These are phyloP conservation scores for Trametopsis cervina DNA, from an alignment of 768 basidiomycete species.

Conservation along the genomic window DNA sequence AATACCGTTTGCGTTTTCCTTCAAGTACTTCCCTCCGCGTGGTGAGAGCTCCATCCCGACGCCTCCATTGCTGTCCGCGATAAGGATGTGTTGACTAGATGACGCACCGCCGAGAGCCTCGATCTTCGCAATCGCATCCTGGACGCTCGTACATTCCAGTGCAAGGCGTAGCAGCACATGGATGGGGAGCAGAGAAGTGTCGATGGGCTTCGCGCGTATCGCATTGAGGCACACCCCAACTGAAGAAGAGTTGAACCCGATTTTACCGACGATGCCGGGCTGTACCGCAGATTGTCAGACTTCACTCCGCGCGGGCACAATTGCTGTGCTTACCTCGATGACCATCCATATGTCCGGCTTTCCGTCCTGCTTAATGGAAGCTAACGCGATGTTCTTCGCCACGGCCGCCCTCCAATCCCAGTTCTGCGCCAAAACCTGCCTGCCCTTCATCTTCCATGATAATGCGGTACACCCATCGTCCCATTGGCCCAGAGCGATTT, in stretches of 20 bases:
- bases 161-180: conserved; percentile 27
- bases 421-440: conserved; percentile 28
- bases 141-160: conserved; percentile 24
- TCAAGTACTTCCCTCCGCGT: conserved; percentile 20
- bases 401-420: conserved; percentile 31
- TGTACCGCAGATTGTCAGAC: conserved; percentile 9
- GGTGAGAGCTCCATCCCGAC: conserved; percentile 28
- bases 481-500: conserved; percentile 31
- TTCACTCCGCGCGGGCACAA: neutral
- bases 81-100: conserved; percentile 30
- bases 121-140: conserved; percentile 21
- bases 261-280: conserved; percentile 33
- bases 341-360: conserved; percentile 31
- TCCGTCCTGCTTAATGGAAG: conserved; percentile 21
- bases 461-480: conserved; percentile 31
- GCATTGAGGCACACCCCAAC: conserved; percentile 32
- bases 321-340: conserved; percentile 23
- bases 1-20: conserved; percentile 21
- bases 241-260: conserved; percentile 30
- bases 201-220: conserved; percentile 27
- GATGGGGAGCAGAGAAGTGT: conserved; percentile 24
- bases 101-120: conserved; percentile 25
- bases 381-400: conserved; percentile 27
- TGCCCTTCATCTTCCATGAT: conserved; percentile 21
- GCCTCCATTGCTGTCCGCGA: conserved; percentile 24